A percentile compares a stretch with the other conserved stretches of the same genome.
These are phyloP conservation scores for Ophiostoma sp. DNA, from an alignment of 2,329 filamentous ascomycete genomes.

Conservation along the genomic window DNA sequence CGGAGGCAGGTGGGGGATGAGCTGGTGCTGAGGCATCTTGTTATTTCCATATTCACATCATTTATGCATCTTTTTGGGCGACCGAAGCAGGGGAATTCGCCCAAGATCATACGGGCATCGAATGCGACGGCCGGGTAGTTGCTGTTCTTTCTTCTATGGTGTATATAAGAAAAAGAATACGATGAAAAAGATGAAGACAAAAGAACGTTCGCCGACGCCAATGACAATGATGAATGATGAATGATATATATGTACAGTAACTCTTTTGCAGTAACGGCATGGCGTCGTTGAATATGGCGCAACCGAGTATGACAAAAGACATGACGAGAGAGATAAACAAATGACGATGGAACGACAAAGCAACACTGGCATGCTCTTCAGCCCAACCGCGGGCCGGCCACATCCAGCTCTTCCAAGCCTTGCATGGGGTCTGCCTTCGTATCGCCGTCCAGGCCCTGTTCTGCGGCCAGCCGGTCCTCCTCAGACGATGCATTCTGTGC, in stretches of 20 bases:
- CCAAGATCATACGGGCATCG: background rate
- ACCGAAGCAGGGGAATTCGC: constrained; percentile 4
- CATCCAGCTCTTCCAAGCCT: constrained; percentile 84
- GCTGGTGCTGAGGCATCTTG: background rate
- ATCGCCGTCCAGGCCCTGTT: constrained; percentile 43
- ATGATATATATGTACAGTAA: background rate
- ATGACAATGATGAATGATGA: background rate
- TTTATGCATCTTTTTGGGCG: constrained; percentile 14
- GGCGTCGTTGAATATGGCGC: background rate
- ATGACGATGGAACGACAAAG: background rate
- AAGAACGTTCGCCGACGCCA: constrained; percentile 2
- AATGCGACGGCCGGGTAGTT: background rate
- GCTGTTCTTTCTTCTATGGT: constrained; percentile 15
- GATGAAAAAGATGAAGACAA: background rate
- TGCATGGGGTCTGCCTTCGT: constrained; percentile 81
- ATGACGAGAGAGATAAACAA: background rate
- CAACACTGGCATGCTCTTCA: constrained; percentile 37
- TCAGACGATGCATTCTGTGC: constrained; percentile 80
- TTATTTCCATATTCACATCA: constrained; percentile 3
- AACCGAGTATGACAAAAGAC: background rate
- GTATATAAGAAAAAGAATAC: constrained; percentile 14
- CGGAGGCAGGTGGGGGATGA: background rate
- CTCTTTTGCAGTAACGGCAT: background rate
- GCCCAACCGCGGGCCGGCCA: constrained; percentile 80
- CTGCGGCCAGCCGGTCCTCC: constrained; percentile 61